Evolutionary conservation across 805 yeast genomes (phyloP).

Genomic region (Saturnispora galanensis): DNA sequence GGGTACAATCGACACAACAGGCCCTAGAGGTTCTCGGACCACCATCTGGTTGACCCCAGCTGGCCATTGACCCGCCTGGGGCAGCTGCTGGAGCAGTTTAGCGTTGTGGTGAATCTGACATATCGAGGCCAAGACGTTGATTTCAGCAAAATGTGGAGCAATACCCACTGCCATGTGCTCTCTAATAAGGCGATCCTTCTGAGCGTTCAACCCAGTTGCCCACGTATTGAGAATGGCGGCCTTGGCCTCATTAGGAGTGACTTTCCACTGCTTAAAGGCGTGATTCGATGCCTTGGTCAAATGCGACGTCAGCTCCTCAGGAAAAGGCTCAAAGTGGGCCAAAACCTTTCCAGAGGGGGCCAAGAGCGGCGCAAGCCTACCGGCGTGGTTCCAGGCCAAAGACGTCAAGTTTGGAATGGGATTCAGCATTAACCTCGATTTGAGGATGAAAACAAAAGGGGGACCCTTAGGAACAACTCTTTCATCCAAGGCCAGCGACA

Average conservation of each 20-base stretch:
- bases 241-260: conserved; percentile 8
- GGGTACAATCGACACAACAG: conserved; percentile 36
- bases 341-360: background rate
- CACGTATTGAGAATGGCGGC: conserved; percentile 10
- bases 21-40: conserved; percentile 33
- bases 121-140: conserved; percentile 26
- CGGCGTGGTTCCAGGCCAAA: background rate
- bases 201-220: conserved; percentile 5
- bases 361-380: background rate
- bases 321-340: background rate
- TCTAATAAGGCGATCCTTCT: conserved; percentile 7
- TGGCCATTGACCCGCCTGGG: background rate
- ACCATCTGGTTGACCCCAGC: conserved; percentile 18
- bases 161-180: conserved; percentile 30
- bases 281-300: conserved; percentile 6
- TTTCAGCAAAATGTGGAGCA: conserved; percentile 11
- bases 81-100: conserved; percentile 11
- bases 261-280: conserved; percentile 17
- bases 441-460: background rate
- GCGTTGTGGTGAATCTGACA: conserved; percentile 26
- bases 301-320: background rate
- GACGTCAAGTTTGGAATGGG: conserved; percentile 1
- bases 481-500: too few species aligned
- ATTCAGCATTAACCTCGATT: background rate
- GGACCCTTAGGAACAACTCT: too few species aligned